A percentile compares a stretch with the other conserved stretches of the same genome.
Evolutionary conservation across 768 basidiomycete genomes (phyloP).

Genomic region (Hebeloma cylindrosporum): DNA sequence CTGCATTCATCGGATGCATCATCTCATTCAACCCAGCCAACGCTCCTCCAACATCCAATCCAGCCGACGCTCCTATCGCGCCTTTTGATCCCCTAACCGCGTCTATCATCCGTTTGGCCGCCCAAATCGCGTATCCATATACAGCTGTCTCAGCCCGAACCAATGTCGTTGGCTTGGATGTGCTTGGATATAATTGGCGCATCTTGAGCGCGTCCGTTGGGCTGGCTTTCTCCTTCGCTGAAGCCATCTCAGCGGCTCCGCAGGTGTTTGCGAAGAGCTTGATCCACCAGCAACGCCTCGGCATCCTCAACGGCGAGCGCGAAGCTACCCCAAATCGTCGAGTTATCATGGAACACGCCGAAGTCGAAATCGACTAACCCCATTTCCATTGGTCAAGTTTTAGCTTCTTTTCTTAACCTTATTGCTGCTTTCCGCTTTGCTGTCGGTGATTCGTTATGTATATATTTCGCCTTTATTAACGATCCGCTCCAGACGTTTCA

Average conservation of each 20-base stretch:
- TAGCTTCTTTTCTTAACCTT: conserved; percentile 11
- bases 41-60: conserved; percentile 3
- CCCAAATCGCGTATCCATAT: conserved; percentile 59
- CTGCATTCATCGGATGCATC: conserved; percentile 53
- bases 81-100: conserved; percentile 64
- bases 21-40: conserved; percentile 59
- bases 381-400: neutral
- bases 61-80: conserved; percentile 15
- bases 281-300: conserved; percentile 23
- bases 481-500: neutral
- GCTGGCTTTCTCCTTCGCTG: conserved; percentile 67
- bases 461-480: conserved; percentile 4
- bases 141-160: conserved; percentile 21
- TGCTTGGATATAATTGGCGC: conserved; percentile 56
- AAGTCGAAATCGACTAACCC: conserved; percentile 13
- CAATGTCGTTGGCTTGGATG: conserved; percentile 44
- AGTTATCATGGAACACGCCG: conserved; percentile 23
- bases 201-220: conserved; percentile 54
- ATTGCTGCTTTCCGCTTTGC: conserved; percentile 16
- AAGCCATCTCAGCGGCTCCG: conserved; percentile 56
- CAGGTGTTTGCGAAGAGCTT: conserved; percentile 31
- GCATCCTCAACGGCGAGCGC: conserved; percentile 5
- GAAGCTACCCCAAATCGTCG: conserved; percentile 13
- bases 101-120: conserved; percentile 62
- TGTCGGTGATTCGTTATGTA: conserved; percentile 3